Percentiles rank a stretch among this genome's conserved stretches.
These are phyloP conservation scores for Erythrophleum fordii DNA, from an alignment of 306 rosid genomes.

Conservation along the genomic window DNA sequence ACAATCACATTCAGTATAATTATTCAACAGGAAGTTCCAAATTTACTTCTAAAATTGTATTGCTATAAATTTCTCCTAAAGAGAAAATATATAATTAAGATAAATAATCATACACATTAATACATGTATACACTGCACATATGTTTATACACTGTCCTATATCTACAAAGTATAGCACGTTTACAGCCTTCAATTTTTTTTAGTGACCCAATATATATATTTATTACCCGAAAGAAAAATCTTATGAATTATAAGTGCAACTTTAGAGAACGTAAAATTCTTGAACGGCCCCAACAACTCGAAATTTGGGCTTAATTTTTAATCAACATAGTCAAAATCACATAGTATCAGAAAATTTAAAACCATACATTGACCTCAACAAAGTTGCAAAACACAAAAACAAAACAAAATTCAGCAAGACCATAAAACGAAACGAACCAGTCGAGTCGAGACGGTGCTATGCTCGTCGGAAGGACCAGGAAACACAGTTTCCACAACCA, in stretches of 20 bases:
- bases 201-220: neutral
- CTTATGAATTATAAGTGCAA: neutral
- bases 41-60: slow-evolving; percentile 21
- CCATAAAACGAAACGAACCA: slow-evolving; percentile 58
- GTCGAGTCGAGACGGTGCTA: slow-evolving; percentile 86
- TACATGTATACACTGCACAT: neutral
- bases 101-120: neutral
- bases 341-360: neutral
- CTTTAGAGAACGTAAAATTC: neutral
- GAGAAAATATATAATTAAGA: slow-evolving; percentile 28
- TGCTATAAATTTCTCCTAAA: slow-evolving; percentile 20
- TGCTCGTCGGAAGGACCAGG: slow-evolving; percentile 66
- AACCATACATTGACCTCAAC: neutral
- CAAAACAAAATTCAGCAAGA: slow-evolving; percentile 1
- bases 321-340: neutral
- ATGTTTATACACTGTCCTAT: neutral
- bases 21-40: slow-evolving; percentile 18
- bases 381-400: neutral
- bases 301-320: neutral
- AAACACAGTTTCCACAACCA: slow-evolving; percentile 87
- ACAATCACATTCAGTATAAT: slow-evolving; percentile 26
- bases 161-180: slow-evolving; percentile 11
- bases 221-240: neutral
- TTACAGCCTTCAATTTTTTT: slow-evolving; percentile 26
- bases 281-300: neutral